Evolutionary conservation across 1,139 yeast genomes (phyloP).

Genomic region (Geotrichum carabidarum): DNA sequence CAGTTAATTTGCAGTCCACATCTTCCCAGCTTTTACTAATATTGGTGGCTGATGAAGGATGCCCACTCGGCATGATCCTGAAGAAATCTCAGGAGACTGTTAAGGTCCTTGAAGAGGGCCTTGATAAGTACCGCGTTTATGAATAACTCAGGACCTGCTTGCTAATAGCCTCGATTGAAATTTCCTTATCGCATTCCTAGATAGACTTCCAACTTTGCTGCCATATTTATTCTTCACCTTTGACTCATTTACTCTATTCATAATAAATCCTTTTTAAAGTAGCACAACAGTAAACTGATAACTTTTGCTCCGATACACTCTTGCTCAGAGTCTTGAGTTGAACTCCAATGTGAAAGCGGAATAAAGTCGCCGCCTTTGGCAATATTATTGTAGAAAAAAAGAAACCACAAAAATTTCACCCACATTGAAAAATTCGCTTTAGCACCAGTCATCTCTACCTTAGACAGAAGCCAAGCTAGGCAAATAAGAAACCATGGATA

Average conservation of each 20-base stretch:
- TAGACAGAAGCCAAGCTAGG: too few species aligned
- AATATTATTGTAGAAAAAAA: too few species aligned
- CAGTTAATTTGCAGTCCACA: conserved; percentile 22
- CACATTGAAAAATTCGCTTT: too few species aligned
- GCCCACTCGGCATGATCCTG: conserved; percentile 29
- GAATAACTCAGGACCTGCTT: conserved; percentile 11
- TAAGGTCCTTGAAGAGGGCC: conserved; percentile 27
- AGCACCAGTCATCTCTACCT: too few species aligned
- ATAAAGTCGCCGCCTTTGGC: too few species aligned
- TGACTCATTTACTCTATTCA: not conserved
- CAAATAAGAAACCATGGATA: not conserved
- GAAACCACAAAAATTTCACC: too few species aligned
- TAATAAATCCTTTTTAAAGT: too few species aligned
- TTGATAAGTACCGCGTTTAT: conserved; percentile 25
- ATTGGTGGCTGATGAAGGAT: conserved; percentile 30
- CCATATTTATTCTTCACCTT: not conserved
- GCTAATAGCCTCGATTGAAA: not conserved
- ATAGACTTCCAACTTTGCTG: not conserved
- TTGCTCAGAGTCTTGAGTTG: too few species aligned
- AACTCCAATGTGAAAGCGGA: too few species aligned
- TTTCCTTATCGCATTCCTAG: not conserved
- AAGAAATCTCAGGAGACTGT: conserved; percentile 28
- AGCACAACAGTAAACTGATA: too few species aligned
- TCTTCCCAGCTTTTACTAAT: conserved; percentile 26
- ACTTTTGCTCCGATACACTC: too few species aligned